Base-by-base conservation (phyloP, 371 early-diverging fungal genomes). In the Apophysomyces trapeziformis region DNA sequence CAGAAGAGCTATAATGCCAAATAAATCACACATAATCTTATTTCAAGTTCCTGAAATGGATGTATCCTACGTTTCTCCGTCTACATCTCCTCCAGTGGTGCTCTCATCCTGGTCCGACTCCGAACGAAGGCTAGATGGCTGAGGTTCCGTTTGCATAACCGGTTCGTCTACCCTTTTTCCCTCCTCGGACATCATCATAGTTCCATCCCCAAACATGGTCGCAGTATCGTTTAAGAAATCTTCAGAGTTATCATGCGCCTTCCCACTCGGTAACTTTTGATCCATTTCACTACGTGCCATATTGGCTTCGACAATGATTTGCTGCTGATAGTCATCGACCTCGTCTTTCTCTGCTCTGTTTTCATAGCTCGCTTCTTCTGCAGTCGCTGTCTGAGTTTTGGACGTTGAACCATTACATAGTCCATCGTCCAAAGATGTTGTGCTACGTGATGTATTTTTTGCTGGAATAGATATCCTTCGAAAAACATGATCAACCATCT, bases 401-500 rank as follows among this genome's bases (percentile, higher is more conserved):
- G 68, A 38, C n/a, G 63, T 65, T 0, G 60, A 41, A 21, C 56
- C 43, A 41, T 57, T 64, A 4, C 13, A 16, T 37, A 26, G 12
- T 11, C 37, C 35, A 35, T 60, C 63, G 26, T 62, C 60, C 13
- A 70, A 12, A 4, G 67, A 70, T 9, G 66, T 60, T n/a, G 59
- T 41, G 38, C 66, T 66, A 7, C 26, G 41, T 43, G 65, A 14
- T 37, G 46, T 39, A 18, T 43, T 54, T 13, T 56, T 16, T 14
- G 78, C 71, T 18, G 74, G 60, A 61, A 76, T 43, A 68, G 81
- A 67, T 45, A 88, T 84, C 54, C 92, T 77, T 50, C 84, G 71
- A 66, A 95, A 91, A n/a, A 95, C 90, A 47, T 90, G 84, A 57
- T 91, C 88, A 9, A 95, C 90, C 92, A 97, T 97, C 74, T 97